Evolutionary conservation across 768 basidiomycete species (phyloP), one percentile per base, ranked within the genome.

Genomic region (Peribolospora kevripleyi): DNA sequence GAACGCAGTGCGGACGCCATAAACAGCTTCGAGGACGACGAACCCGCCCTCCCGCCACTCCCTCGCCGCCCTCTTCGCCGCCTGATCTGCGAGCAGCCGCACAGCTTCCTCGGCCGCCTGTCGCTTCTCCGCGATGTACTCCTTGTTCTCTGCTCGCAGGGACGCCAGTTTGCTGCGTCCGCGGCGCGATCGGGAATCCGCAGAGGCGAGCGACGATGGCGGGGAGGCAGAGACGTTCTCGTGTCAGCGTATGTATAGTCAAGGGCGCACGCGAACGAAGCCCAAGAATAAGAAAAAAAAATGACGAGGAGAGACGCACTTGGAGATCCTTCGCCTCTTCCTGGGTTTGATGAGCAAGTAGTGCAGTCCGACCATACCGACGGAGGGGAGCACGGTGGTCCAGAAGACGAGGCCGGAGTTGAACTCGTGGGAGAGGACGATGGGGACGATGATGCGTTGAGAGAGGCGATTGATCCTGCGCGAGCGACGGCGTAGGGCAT

Each of bases 11-110:
- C 71, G 68, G 49, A 76, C 72, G 13, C 81, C 81, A 66, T 86
- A 88, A 7, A 68, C 72, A 25, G 84, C 86, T 57, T 80, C 76
- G 59, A 78, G 64, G 62, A 91, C 76, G 57, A 90, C 73, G 48
- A 90, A 71, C 54, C 84, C 84, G 70, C 76, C 76, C 66, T 73
- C 77, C 36, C 72, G 71, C 58, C 72, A 73, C 66, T 90, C 84
- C 37, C 72, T 66, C 42, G 77, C 72, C 57, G 72, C 72, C 62
- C 78, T 79, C 61, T 75, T 76, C 63, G 71, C 72, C 10, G 81
- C 82, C 11, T 75, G 72, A 55, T 84, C 80, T 59, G 73, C 74
- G 61, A 91, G 73, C 48, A 90, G 67, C 53, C 66, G 68, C 56
- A 72, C 67, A 6, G 77, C 77, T 6, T 80, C 76, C 58, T 78